A percentile compares a stretch with the other conserved stretches of the same genome.
Evolutionary conservation across 2,329 filamentous ascomycete species (phyloP).

Genomic region (Fusarium succisae): DNA sequence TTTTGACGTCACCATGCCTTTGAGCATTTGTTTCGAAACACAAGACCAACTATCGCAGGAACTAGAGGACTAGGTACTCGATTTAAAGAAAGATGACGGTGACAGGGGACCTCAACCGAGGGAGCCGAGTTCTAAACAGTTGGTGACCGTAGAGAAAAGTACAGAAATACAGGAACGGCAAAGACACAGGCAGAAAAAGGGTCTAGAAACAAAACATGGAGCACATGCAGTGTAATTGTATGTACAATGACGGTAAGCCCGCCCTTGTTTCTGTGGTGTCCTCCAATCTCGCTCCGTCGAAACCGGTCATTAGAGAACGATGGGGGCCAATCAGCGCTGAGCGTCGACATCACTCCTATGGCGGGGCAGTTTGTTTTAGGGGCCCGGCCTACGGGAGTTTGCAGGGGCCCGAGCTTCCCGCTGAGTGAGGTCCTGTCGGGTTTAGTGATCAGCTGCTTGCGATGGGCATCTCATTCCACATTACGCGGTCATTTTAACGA

Average conservation of each 20-base stretch:
- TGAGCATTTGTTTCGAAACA: constrained; percentile 1
- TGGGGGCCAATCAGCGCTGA: constrained; percentile 25
- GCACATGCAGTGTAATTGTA: constrained; percentile 10
- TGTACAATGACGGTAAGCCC: constrained; percentile 43
- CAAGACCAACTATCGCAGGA: not conserved
- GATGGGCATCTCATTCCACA: constrained; percentile 23
- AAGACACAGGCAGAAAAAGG: constrained; percentile 24
- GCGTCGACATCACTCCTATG: constrained; percentile 31
- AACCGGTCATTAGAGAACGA: not conserved
- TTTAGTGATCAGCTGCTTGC: constrained; percentile 19
- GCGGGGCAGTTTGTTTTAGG: constrained; percentile 27
- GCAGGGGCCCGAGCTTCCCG: not conserved
- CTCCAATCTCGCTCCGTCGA: constrained; percentile 32
- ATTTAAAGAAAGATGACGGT: not conserved
- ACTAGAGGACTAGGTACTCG: not conserved
- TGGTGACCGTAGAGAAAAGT: not conserved
- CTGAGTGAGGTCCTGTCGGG: not conserved
- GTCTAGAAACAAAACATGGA: constrained; percentile 24
- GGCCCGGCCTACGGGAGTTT: not conserved
- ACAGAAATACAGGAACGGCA: constrained; percentile 11
- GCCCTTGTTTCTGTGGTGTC: constrained; percentile 11
- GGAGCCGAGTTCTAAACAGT: constrained; percentile 12
- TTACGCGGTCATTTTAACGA: constrained; percentile 12
- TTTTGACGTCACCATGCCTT: constrained; percentile 43
- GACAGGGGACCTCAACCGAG: constrained; percentile 20